These are phyloP conservation scores for Pyrenula aspistea DNA, from an alignment of 495 filamentous ascomycete genomes.

Conservation along the genomic window DNA sequence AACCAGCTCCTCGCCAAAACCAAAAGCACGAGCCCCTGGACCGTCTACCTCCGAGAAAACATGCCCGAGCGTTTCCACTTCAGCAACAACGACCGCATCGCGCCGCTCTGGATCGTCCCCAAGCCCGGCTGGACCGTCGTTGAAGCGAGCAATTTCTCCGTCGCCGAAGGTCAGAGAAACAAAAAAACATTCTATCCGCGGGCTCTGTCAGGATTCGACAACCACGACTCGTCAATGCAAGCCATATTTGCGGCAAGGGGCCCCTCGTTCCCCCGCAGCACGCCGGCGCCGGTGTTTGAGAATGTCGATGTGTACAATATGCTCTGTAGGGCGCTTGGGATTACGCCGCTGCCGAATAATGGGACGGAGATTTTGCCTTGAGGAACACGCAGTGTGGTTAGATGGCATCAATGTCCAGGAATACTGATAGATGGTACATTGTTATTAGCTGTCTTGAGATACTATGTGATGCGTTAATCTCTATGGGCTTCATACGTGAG, in stretches of 20 bases:
- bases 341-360: conserved; percentile 32
- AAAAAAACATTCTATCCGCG: conserved; percentile 29
- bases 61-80: conserved; percentile 42
- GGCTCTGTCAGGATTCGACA: conserved; percentile 39
- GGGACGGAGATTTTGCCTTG: conserved; percentile 17
- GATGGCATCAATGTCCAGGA: no score
- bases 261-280: conserved; percentile 30
- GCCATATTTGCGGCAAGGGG: conserved; percentile 40
- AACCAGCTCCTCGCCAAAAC: neutral
- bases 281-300: conserved; percentile 37
- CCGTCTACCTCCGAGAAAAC: conserved; percentile 30
- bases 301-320: conserved; percentile 79
- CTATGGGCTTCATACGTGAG: no score
- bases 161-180: conserved; percentile 20
- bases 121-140: conserved; percentile 40
- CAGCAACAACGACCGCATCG: conserved; percentile 34
- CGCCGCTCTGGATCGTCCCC: conserved; percentile 42
- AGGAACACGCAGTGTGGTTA: no score
- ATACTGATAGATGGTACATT: no score
- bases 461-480: no score
- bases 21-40: conserved; percentile 40
- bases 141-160: conserved; percentile 31
- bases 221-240: conserved; percentile 38
- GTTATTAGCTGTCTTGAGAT: no score
- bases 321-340: conserved; percentile 41